Conservation (phyloP, 208 protist genomes). For the Trypanosoma congolense region DNA sequence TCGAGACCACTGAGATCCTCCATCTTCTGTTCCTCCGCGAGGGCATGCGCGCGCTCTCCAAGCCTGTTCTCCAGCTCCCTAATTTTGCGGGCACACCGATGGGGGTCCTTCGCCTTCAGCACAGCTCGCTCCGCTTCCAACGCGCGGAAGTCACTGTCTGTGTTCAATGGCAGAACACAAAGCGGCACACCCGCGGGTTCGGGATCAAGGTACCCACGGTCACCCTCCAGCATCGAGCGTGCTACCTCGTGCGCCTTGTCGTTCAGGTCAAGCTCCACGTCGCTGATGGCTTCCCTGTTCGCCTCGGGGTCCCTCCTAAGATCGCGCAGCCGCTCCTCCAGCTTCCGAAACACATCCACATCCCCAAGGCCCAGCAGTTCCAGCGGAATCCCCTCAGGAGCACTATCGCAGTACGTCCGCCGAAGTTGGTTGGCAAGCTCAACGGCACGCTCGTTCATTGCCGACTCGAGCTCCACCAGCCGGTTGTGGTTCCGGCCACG, state of each 20-base stretch:
- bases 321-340: slow-evolving; percentile 47
- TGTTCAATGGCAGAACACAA: slow-evolving; percentile 57
- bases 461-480: slow-evolving; percentile 26
- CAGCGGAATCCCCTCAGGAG: slow-evolving; percentile 45
- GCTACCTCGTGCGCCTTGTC: slow-evolving; percentile 52
- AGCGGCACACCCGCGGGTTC: slow-evolving; percentile 59
- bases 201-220: slow-evolving; percentile 66
- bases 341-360: slow-evolving; percentile 57
- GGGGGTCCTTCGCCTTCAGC: slow-evolving; percentile 45
- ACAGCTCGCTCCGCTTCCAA: slow-evolving; percentile 50
- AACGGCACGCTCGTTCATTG: slow-evolving; percentile 74
- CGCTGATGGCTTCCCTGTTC: slow-evolving; percentile 55
- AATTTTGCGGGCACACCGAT: slow-evolving; percentile 31
- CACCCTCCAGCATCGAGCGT: slow-evolving; percentile 38
- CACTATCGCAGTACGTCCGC: slow-evolving; percentile 32
- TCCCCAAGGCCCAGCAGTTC: slow-evolving; percentile 60
- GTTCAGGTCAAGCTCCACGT: slow-evolving; percentile 68
- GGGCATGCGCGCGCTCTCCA: slow-evolving; percentile 38
- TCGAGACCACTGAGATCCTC: slow-evolving; percentile 58
- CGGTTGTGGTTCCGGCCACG: slow-evolving; percentile 23
- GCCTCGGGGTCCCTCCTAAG: slow-evolving; percentile 58
- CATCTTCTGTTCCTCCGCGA: slow-evolving; percentile 56
- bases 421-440: slow-evolving; percentile 51
- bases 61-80: slow-evolving; percentile 42
- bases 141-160: slow-evolving; percentile 38